Evolutionary conservation across 768 basidiomycete species (phyloP).

Genomic region (Russula virescens): DNA sequence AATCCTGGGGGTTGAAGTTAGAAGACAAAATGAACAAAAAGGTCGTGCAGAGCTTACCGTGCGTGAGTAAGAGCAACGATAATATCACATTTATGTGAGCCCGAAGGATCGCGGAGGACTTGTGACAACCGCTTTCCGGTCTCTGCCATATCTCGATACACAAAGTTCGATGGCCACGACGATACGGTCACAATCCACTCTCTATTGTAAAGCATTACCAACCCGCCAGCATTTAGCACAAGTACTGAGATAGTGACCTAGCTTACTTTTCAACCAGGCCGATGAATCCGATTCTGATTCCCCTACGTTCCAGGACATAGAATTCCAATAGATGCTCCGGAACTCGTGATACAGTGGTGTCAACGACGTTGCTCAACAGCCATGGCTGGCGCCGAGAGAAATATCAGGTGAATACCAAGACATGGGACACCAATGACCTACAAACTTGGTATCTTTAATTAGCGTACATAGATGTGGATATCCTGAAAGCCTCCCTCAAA

Average conservation of each 20-base stretch:
- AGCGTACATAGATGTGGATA: constrained; percentile 63
- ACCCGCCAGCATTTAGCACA: neutral
- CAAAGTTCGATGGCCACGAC: constrained; percentile 79
- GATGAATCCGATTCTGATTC: constrained; percentile 70
- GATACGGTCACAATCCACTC: constrained; percentile 88
- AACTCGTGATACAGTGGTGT: constrained; percentile 53
- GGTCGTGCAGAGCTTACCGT: constrained; percentile 39
- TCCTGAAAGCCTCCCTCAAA: constrained; percentile 33
- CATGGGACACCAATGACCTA: constrained; percentile 33
- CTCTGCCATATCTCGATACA: constrained; percentile 69
- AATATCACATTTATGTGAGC: constrained; percentile 67
- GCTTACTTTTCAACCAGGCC: constrained; percentile 80
- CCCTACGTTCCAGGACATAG: constrained; percentile 61
- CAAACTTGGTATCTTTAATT: constrained; percentile 68
- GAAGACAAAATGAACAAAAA: neutral
- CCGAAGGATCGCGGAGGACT: constrained; percentile 62
- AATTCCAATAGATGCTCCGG: constrained; percentile 61
- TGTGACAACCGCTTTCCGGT: constrained; percentile 68
- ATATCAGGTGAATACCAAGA: neutral
- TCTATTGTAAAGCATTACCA: constrained; percentile 34
- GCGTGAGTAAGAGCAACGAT: constrained; percentile 84
- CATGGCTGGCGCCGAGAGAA: constrained; percentile 53
- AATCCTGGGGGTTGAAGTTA: constrained; percentile 24
- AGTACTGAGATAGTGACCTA: neutral
- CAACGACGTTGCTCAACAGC: constrained; percentile 84